Evolutionary conservation across 257 asterid genomes (phyloP), one percentile per base, ranked within the genome.

Genomic region (Datura wrightii): DNA sequence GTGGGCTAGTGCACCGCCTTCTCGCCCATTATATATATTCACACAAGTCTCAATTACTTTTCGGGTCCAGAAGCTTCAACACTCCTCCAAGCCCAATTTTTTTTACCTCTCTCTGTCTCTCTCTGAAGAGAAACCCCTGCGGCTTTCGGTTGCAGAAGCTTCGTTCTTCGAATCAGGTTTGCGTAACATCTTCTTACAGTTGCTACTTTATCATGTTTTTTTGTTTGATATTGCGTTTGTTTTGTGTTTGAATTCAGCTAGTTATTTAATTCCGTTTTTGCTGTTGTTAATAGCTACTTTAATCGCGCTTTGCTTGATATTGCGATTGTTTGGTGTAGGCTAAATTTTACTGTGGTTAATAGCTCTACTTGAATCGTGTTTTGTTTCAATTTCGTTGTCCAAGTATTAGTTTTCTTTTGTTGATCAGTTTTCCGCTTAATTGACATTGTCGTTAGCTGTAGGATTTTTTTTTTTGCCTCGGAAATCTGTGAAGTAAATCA

Each of bases 111-210:
- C 55, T 8, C 7, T 8, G 8, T 19, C 36, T 2, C 4, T 41
- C 55, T 18, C 55, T 70, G 79, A 55, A 18, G 55, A 24, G 39
- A 69, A 69, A 69, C 11, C 53, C 53, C 79, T 41, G 5, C 14
- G 18, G 56, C 39, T 71, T 44, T 72, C 6, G 58, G 41, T 72
- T 72, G 58, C 37, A 72, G 80, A 72, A 46, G 36, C 80, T 72
- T 44, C 80, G 2, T 13, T 72, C n/a, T 11, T 72, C 56, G 58
- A 19, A n/a, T 10, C 58, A 72, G 80, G 80, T 72, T 72, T 5
- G 41, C 58, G 34, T 72, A n/a, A 19, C n/a, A 44, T 72, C 10
- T 18, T 44, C 15, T 19, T 46, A n/a, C 31, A 41, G 0, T 8
- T 41, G 9, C 6, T 66, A 15, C 0, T 36, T 66, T 6, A 36